Evolutionary conservation across 2,329 filamentous ascomycete genomes (phyloP).

Genomic region (Cercospora janseana): DNA sequence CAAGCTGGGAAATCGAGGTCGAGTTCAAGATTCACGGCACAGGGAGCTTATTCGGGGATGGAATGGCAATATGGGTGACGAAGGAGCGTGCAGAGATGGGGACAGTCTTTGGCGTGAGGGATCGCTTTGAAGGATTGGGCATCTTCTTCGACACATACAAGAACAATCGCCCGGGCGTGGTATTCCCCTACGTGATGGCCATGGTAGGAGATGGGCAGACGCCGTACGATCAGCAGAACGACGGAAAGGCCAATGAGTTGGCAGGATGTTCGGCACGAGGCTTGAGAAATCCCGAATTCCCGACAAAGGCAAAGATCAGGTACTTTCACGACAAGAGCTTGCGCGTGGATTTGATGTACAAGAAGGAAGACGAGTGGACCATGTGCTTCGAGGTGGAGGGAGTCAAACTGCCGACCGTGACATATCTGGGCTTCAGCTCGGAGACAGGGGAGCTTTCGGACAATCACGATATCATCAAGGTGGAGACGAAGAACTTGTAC

Average conservation of each 20-base stretch:
- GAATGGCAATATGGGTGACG: constrained; percentile 96
- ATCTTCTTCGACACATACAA: constrained; percentile 99
- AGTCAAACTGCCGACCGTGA: constrained; percentile 71
- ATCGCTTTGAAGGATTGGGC: constrained; percentile 89
- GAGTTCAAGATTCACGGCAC: constrained; percentile 92
- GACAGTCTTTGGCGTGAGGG: constrained; percentile 80
- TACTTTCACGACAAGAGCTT: constrained; percentile 97
- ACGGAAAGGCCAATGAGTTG: constrained; percentile 89
- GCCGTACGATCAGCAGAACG: constrained; percentile 85
- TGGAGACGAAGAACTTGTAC: constrained; percentile 87
- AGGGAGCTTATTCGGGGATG: constrained; percentile 89
- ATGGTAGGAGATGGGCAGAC: constrained; percentile 94
- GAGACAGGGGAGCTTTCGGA: constrained; percentile 96
- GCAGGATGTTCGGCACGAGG: constrained; percentile 93
- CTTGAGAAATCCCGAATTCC: constrained; percentile 71
- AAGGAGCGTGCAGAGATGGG: constrained; percentile 81
- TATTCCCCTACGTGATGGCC: constrained; percentile 98
- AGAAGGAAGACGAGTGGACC: constrained; percentile 81
- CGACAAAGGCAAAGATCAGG: constrained; percentile 83
- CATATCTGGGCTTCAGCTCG: constrained; percentile 67
- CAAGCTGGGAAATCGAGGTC: constrained; percentile 97
- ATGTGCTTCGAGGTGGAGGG: constrained; percentile 74
- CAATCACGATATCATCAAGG: constrained; percentile 92
- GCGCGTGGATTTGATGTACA: constrained; percentile 91
- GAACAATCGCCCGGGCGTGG: constrained; percentile 92